A percentile compares a stretch with the other conserved stretches of the same genome.
Conservation (phyloP, 2,329 filamentous ascomycete genomes). For the Aspergillus fischeri region DNA sequence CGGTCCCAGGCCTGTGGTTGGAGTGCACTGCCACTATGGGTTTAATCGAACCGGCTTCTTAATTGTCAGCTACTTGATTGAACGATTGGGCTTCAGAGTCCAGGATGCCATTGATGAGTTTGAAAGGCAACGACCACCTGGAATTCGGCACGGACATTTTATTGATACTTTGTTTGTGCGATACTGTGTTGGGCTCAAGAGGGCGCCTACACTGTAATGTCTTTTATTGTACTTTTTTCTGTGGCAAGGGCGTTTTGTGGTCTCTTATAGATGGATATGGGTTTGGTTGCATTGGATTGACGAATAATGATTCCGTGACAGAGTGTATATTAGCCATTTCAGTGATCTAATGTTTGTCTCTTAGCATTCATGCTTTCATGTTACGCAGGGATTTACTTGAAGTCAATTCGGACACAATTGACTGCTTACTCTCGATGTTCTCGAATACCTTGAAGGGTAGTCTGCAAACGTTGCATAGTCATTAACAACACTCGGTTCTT, state of each 20-base stretch:
- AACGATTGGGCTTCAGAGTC: conserved; percentile 67
- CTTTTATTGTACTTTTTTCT: conserved; percentile 4
- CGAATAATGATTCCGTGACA: conserved; percentile 20
- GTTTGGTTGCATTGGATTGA: conserved; percentile 11
- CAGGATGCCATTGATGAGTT: conserved; percentile 78
- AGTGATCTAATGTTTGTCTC: not conserved
- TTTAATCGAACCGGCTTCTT: conserved; percentile 94
- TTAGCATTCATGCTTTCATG: not conserved
- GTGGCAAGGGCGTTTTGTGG: conserved; percentile 12
- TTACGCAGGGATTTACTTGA: not conserved
- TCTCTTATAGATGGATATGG: conserved; percentile 1
- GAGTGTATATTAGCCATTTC: conserved; percentile 14
- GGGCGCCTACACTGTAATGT: conserved; percentile 35
- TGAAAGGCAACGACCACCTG: conserved; percentile 66
- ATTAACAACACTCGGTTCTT: not conserved
- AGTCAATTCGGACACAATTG: not conserved
- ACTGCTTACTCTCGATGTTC: not conserved
- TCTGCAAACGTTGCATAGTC: not conserved
- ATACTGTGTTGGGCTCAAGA: conserved; percentile 57
- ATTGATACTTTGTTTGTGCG: conserved; percentile 76
- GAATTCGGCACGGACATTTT: conserved; percentile 87
- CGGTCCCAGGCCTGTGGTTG: conserved; percentile 53
- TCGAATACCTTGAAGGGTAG: not conserved
- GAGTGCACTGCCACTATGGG: conserved; percentile 92
- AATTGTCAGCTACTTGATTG: conserved; percentile 84